Evolutionary conservation across 2,329 filamentous ascomycete genomes (phyloP).

Genomic region (Fusarium nematophilum): DNA sequence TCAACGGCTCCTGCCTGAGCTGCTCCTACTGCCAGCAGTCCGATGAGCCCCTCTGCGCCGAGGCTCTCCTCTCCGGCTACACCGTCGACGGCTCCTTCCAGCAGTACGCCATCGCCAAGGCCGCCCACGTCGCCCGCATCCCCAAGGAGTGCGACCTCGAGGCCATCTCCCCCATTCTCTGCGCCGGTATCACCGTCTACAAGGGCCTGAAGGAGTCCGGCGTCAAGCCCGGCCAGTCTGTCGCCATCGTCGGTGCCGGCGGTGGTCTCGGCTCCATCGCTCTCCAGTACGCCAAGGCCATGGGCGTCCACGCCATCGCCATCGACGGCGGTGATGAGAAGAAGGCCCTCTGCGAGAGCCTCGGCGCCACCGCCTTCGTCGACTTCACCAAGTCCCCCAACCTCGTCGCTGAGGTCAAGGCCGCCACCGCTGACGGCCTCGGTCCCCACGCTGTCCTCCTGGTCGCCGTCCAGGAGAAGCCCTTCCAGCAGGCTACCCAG

Average conservation of each 20-base stretch:
- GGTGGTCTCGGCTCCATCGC: conserved; percentile 84
- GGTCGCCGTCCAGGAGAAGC: conserved; percentile 87
- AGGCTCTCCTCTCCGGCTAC: conserved; percentile 85
- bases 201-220: conserved; percentile 90
- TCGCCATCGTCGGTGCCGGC: conserved; percentile 88
- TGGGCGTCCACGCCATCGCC: conserved; percentile 84
- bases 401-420: conserved; percentile 86
- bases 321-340: conserved; percentile 90
- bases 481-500: conserved; percentile 92
- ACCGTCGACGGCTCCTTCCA: conserved; percentile 95
- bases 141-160: conserved; percentile 82
- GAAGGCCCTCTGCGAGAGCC: conserved; percentile 72
- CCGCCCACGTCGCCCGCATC: conserved; percentile 84
- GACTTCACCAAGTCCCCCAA: conserved; percentile 84
- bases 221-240: conserved; percentile 77
- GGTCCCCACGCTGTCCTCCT: conserved; percentile 90
- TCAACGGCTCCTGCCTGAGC: conserved; percentile 86
- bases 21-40: conserved; percentile 85
- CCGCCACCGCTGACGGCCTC: conserved; percentile 80
- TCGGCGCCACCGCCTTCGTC: conserved; percentile 80
- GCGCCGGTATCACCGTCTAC: conserved; percentile 89
- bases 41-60: conserved; percentile 85
- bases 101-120: conserved; percentile 90
- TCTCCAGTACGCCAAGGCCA: conserved; percentile 89
- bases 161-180: conserved; percentile 82